Percentiles rank a stretch among this genome's conserved stretches.
Conservation (phyloP, 73 alveolate species). For the Blepharisma stoltei region DNA sequence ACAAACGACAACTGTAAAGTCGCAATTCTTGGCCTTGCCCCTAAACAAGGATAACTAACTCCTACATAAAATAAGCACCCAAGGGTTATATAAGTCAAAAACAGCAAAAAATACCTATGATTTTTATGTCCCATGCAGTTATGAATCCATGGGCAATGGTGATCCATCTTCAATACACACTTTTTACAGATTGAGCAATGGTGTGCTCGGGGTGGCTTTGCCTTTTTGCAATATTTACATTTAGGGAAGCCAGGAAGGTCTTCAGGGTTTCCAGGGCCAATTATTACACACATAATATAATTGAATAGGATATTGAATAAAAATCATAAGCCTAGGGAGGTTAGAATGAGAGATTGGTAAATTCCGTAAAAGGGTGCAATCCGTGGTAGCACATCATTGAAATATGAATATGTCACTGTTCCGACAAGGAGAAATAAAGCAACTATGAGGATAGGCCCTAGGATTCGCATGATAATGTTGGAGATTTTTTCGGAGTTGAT, state of each 20-base stretch:
- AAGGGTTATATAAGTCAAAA: not conserved
- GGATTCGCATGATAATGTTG: not conserved
- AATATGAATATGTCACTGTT: not conserved
- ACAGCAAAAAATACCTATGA: conserved; percentile 13
- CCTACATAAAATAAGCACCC: not conserved
- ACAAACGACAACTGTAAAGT: not conserved
- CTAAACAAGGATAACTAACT: not conserved
- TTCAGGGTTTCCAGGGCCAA: not conserved
- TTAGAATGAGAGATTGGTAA: not conserved
- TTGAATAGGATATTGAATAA: conserved; percentile 1
- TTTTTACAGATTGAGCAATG: conserved; percentile 21
- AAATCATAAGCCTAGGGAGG: not conserved
- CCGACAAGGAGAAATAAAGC: not conserved
- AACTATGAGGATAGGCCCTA: not conserved
- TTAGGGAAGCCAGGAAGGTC: not conserved
- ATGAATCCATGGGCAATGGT: conserved; percentile 22
- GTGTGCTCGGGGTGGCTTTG: conserved; percentile 2
- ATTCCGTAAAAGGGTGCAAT: not conserved
- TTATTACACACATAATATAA: not conserved
- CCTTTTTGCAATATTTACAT: not conserved
- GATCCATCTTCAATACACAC: conserved; percentile 25
- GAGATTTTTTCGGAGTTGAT: conserved; percentile 1
- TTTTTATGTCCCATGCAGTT: conserved; percentile 16
- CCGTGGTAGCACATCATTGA: not conserved
- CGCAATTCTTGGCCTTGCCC: not conserved